These are phyloP conservation scores for Stentor roeselii DNA, from an alignment of 73 alveolate genomes.

Conservation along the genomic window DNA sequence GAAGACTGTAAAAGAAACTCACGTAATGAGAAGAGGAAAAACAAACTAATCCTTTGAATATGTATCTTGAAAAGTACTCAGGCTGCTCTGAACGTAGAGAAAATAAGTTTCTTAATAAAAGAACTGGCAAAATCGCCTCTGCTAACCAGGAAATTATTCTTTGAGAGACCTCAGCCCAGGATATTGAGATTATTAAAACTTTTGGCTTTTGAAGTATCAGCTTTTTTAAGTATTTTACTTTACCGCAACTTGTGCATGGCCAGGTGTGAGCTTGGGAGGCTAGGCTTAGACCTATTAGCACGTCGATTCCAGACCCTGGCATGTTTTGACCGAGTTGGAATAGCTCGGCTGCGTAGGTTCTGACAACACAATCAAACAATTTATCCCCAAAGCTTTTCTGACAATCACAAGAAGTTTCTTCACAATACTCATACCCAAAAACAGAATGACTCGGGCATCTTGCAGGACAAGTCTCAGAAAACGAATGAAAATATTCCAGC, in stretches of 20 bases:
- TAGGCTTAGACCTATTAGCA: not conserved
- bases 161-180: not conserved
- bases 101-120: not conserved
- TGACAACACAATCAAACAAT: not conserved
- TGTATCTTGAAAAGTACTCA: not conserved
- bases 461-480: not conserved
- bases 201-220: not conserved
- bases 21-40: not conserved
- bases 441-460: not conserved
- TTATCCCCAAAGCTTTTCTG: not conserved
- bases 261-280: not conserved
- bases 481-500: not conserved
- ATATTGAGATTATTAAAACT: not conserved
- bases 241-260: not conserved
- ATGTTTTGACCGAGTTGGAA: not conserved
- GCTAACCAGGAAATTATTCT: not conserved
- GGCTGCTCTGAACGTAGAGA: not conserved
- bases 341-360: not conserved
- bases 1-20: not conserved
- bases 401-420: not conserved
- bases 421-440: not conserved
- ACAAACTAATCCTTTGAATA: not conserved
- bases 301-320: not conserved
- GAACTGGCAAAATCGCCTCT: not conserved
- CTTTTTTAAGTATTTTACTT: not conserved